A percentile compares a stretch with the other conserved stretches of the same genome.
Evolutionary conservation across 1,139 yeast species (phyloP).

Genomic region (Hansenula anomala): DNA sequence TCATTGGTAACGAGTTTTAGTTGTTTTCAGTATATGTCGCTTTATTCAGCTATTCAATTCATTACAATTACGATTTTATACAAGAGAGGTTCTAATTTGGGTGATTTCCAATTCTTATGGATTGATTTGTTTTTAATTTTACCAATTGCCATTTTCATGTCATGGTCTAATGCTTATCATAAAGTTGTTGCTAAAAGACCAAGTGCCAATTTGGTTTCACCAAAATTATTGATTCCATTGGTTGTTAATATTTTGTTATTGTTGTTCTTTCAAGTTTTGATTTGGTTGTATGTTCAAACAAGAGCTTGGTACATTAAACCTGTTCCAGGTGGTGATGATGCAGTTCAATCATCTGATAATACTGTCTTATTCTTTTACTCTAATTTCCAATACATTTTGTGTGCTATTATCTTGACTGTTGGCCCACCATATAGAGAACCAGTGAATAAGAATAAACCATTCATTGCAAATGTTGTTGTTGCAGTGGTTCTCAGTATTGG

Average conservation of each 20-base stretch:
- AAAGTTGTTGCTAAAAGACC: conserved; percentile 70
- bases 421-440: conserved; percentile 97
- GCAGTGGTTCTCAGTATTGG: conserved; percentile 44
- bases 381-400: conserved; percentile 83
- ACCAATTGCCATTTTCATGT: conserved; percentile 95
- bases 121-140: conserved; percentile 85
- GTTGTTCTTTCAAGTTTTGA: conserved; percentile 55
- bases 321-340: conserved; percentile 78
- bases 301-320: conserved; percentile 81
- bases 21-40: conserved; percentile 96
- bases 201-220: conserved; percentile 87
- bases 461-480: conserved; percentile 52
- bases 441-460: conserved; percentile 62
- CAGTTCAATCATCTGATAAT: conserved; percentile 84
- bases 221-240: conserved; percentile 79
- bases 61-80: conserved; percentile 80
- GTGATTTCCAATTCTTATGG: conserved; percentile 96
- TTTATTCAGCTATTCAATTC: conserved; percentile 95
- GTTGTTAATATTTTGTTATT: conserved; percentile 65
- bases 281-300: conserved; percentile 59
- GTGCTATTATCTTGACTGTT: conserved; percentile 75
- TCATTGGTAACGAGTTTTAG: conserved; percentile 92
- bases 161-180: conserved; percentile 85
- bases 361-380: conserved; percentile 77
- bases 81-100: conserved; percentile 85